These are phyloP conservation scores for Gossypium rotundifolium DNA, from an alignment of 345 rosid species.

Conservation along the genomic window DNA sequence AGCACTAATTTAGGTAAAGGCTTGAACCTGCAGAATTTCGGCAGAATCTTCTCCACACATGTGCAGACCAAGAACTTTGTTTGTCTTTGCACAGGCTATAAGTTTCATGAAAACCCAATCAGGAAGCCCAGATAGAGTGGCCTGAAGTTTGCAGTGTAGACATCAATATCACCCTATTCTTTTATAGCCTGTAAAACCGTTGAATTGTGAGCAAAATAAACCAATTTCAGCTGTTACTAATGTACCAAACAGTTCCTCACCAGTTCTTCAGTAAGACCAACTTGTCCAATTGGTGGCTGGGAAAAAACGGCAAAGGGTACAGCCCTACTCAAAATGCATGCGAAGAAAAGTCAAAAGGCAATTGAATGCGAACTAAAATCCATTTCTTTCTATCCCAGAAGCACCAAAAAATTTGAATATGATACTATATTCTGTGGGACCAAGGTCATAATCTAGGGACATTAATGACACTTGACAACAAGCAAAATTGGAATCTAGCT, in stretches of 20 bases:
- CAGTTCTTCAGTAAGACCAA: constrained; percentile 89
- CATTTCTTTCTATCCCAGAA: background rate
- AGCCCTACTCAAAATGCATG: constrained; percentile 40
- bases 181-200: constrained; percentile 58
- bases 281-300: constrained; percentile 95
- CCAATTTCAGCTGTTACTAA: constrained; percentile 3
- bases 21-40: constrained; percentile 70
- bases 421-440: background rate
- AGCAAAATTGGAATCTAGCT: background rate
- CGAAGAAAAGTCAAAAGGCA: constrained; percentile 2
- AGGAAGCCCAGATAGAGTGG: constrained; percentile 89
- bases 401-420: background rate
- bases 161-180: constrained; percentile 68
- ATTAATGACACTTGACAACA: background rate
- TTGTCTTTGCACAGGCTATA: constrained; percentile 67
- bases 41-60: constrained; percentile 94
- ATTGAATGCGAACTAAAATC: constrained; percentile 3
- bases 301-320: constrained; percentile 91
- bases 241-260: constrained; percentile 28
- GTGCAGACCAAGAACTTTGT: constrained; percentile 70
- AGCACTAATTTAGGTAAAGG: background rate
- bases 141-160: constrained; percentile 83
- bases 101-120: constrained; percentile 85
- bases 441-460: background rate
- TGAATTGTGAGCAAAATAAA: constrained; percentile 11